phyloP scores from a whole-genome alignment of 2,329 filamentous ascomycete genomes.

The Claviceps maximensis region DNA sequence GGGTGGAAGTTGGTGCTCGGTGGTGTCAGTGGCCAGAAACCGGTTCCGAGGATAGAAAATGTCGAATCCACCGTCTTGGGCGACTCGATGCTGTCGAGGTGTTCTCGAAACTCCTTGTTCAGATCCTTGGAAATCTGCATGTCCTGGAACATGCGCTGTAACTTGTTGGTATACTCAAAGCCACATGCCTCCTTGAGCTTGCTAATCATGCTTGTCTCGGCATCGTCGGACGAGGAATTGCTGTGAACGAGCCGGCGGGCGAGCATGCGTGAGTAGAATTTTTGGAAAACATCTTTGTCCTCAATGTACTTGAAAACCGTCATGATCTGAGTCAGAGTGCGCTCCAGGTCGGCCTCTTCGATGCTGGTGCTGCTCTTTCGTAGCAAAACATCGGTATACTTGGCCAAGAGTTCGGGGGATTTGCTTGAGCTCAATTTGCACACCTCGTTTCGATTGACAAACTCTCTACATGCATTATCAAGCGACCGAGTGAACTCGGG shows the following conservation, averaged over 20 bases:
- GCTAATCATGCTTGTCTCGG: constrained; percentile 98
- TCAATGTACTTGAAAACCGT: constrained; percentile 99
- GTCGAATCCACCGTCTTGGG: constrained; percentile 67
- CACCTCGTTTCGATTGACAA: constrained; percentile 93
- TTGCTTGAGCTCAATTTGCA: constrained; percentile 90
- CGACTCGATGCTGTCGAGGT: constrained; percentile 41
- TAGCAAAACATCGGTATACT: constrained; percentile 84
- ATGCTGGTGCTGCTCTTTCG: constrained; percentile 88
- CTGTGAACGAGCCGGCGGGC: constrained; percentile 89
- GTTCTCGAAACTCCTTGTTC: constrained; percentile 76
- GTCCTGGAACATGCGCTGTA: constrained; percentile 99
- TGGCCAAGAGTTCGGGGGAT: constrained; percentile 86
- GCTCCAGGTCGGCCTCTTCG: constrained; percentile 87
- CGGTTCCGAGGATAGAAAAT: constrained; percentile 88
- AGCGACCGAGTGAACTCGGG: constrained; percentile 92
- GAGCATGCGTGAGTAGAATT: constrained; percentile 95
- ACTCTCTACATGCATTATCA: constrained; percentile 94
- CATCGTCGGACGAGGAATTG: constrained; percentile 91
- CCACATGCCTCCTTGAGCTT: constrained; percentile 98
- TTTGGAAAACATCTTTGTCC: constrained; percentile 99
- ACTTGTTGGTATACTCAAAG: constrained; percentile 98
- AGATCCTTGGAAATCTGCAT: constrained; percentile 98
- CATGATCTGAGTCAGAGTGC: constrained; percentile 85
- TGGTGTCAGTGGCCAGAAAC: constrained; percentile 88
- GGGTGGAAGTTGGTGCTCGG: constrained; percentile 82